Evolutionary conservation across 2,329 filamentous ascomycete species (phyloP).

Genomic region (Coniochaeta prunicola): DNA sequence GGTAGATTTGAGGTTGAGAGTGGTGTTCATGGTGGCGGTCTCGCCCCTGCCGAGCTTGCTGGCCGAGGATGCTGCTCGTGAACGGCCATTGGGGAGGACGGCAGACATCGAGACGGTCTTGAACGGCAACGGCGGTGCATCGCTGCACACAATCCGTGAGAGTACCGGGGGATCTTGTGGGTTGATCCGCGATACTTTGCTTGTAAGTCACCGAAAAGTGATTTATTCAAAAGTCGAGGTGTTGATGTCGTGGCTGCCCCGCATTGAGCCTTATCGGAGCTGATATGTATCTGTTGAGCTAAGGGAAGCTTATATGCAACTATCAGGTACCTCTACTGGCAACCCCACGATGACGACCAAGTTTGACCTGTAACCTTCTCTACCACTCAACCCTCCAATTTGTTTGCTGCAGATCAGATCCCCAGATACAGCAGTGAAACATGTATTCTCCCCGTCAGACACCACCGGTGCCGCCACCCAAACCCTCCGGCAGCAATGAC

Average conservation of each 20-base stretch:
- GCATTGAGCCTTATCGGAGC: not conserved
- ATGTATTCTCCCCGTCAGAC: conserved; percentile 36
- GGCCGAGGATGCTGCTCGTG: conserved; percentile 8
- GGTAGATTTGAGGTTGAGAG: conserved; percentile 8
- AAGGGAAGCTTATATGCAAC: not conserved
- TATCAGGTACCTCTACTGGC: not conserved
- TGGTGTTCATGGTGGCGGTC: conserved; percentile 9
- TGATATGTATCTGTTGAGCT: not conserved
- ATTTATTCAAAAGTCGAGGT: not conserved
- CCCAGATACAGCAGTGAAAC: conserved; percentile 3
- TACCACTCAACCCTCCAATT: too few relatives aligned
- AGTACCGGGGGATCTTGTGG: not conserved
- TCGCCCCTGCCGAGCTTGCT: conserved; percentile 7
- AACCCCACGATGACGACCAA: not conserved
- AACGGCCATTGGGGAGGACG: conserved; percentile 1
- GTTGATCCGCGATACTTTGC: not conserved
- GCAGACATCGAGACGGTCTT: conserved; percentile 1
- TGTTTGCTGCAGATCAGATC: too few relatives aligned
- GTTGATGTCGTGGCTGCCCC: not conserved
- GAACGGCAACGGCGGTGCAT: not conserved
- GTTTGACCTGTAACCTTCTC: too few relatives aligned
- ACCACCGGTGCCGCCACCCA: conserved; percentile 65
- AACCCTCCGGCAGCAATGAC: conserved; percentile 58
- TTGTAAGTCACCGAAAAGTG: not conserved
- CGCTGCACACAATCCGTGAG: not conserved